Evolutionary conservation across 140 eudicot genomes (phyloP).

Genomic region (Flaveria floridana): DNA sequence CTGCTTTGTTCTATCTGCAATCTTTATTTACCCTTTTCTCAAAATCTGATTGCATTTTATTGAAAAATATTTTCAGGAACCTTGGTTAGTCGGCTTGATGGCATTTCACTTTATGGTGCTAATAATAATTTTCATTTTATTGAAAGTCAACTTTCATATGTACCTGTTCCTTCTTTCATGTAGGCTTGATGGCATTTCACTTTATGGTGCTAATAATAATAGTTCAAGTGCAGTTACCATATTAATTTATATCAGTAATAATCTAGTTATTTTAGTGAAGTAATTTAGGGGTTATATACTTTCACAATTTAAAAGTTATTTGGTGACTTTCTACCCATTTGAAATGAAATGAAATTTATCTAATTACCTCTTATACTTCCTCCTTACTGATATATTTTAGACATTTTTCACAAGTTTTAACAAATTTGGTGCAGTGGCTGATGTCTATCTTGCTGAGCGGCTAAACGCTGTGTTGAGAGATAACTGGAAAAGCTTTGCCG

Average conservation of each 20-base stretch:
- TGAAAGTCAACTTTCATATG: slow-evolving; percentile 98
- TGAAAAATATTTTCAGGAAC: slow-evolving; percentile 56
- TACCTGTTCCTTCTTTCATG: slow-evolving; percentile 79
- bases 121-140: slow-evolving; percentile 43
- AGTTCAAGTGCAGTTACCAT: neutral
- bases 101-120: slow-evolving; percentile 60
- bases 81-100: slow-evolving; percentile 75
- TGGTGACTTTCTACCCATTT: neutral
- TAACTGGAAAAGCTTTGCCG: slow-evolving; percentile 86
- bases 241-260: neutral
- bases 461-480: slow-evolving; percentile 56
- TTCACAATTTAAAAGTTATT: neutral
- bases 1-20: neutral
- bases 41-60: no score
- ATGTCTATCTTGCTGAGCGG: slow-evolving; percentile 88
- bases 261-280: neutral
- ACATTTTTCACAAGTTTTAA: no score
- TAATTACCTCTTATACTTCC: slow-evolving; percentile 1
- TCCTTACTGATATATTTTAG: neutral
- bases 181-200: slow-evolving; percentile 17
- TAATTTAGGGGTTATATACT: neutral
- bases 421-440: slow-evolving; percentile 57
- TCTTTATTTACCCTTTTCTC: neutral
- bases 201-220: no score
- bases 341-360: neutral